Percentiles rank a stretch among this genome's conserved stretches.
These are phyloP conservation scores for Limtongozyma cylindracea DNA, from an alignment of 805 yeast genomes.

Conservation along the genomic window DNA sequence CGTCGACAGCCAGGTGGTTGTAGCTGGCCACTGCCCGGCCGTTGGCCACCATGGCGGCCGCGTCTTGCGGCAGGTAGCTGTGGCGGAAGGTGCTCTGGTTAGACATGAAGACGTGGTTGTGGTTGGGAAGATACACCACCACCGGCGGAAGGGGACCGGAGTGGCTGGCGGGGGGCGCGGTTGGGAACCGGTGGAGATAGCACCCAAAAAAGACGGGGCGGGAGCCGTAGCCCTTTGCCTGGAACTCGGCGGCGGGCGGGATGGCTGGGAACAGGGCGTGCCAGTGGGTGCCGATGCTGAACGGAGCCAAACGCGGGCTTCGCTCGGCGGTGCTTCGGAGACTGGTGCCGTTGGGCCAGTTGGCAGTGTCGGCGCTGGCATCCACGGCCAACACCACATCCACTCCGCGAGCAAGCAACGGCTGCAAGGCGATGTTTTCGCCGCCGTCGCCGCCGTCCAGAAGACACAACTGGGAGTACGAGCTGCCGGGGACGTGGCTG, in stretches of 20 bases:
- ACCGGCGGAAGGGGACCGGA: conserved; percentile 18
- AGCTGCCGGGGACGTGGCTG: conserved; percentile 57
- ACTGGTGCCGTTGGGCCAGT: conserved; percentile 36
- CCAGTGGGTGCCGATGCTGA: background rate
- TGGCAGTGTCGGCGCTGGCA: conserved; percentile 21
- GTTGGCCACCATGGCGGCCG: conserved; percentile 17
- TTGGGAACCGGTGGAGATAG: conserved; percentile 9
- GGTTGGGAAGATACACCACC: conserved; percentile 24
- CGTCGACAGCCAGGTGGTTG: background rate
- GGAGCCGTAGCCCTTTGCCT: conserved; percentile 3
- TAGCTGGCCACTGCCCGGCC: conserved; percentile 24
- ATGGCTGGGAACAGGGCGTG: conserved; percentile 8
- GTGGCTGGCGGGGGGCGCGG: conserved; percentile 1
- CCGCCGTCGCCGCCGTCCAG: conserved; percentile 26
- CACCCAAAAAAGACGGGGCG: conserved; percentile 18
- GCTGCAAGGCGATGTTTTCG: conserved; percentile 20
- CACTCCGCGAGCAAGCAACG: conserved; percentile 13
- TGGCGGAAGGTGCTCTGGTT: conserved; percentile 36
- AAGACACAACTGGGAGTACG: conserved; percentile 11
- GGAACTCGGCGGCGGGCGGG: conserved; percentile 7
- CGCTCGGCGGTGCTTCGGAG: conserved; percentile 13
- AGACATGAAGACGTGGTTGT: conserved; percentile 13
- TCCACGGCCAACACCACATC: conserved; percentile 17
- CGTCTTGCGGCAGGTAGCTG: conserved; percentile 18
- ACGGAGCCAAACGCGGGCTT: conserved; percentile 3